Evolutionary conservation across 1,284 basidiomycete genomes (phyloP), one percentile per base, ranked within the genome.

Genomic region (Moesziomyces parantarcticus): DNA sequence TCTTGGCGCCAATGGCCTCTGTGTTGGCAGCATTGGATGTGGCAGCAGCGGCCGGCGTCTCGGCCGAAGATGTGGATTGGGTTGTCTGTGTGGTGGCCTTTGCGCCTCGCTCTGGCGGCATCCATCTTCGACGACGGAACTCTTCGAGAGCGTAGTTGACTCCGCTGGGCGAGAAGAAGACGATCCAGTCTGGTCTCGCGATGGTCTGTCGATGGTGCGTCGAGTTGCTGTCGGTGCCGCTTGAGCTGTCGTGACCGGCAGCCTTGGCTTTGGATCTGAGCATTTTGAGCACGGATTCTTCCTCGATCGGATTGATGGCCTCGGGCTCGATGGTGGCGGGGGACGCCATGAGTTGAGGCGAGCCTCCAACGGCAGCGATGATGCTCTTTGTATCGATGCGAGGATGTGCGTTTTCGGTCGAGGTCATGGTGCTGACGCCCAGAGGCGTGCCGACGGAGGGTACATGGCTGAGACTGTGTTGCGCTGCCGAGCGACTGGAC

Each of bases 111-210:
- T 39, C 56, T 11, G 56, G 63, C 9, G 77, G 75, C 32, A 82
- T 20, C 81, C 81, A 83, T 18, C 52, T 62, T 18, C 70, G 63
- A 16, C 57, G 57, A 23, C 67, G 59, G 20, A 83, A 68, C 44
- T 79, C 68, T 16, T 70, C 66, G 32, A 82, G 51, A 5, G 79
- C 74, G 54, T 81, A 81, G 25, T 79, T 59, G 40, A 79, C 77
- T 20, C 81, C 81, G 20, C 76, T 79, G 8, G 81, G 81, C 34
- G 81, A 83, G 57, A 82, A 83, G 60, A 83, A 81, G 36, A 81
- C 81, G 46, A 83, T 65, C 80, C 80, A 83, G 51, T 81, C 75
- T 6, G 78, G 79, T 34, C 69, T 47, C 9, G 62, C 68, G 49
- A 67, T 61, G 29, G 39, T n/a, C 18, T 20, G 34, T 18, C 50